Conservation (phyloP, 1,139 yeast species). For the Wickerhamomyces sp. region DNA sequence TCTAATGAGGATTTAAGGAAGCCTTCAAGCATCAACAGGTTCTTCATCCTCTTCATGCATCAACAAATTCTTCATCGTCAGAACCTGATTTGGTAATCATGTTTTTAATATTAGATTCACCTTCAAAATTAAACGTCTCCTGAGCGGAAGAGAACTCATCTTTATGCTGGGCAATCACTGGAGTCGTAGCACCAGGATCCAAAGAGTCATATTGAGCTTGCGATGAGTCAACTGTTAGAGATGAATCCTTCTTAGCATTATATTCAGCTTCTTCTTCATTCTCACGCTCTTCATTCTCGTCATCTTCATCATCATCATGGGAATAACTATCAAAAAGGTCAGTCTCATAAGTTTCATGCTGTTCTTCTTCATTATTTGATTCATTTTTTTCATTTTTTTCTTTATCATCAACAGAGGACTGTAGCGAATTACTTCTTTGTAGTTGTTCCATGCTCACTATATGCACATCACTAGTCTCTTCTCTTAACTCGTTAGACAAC, state of each 20-base stretch:
- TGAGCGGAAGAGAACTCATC: too few relatives aligned
- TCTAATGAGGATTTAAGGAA: too few relatives aligned
- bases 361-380: conserved; percentile 3
- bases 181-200: background rate
- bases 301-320: conserved; percentile 13
- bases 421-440: background rate
- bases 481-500: conserved; percentile 9
- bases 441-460: background rate
- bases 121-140: background rate
- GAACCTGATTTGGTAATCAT: background rate
- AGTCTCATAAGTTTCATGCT: conserved; percentile 8
- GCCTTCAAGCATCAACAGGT: too few relatives aligned
- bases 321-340: conserved; percentile 17
- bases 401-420: background rate
- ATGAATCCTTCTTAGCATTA: background rate
- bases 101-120: background rate
- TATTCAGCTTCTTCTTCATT: conserved; percentile 16
- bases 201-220: conserved; percentile 36
- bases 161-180: background rate
- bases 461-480: background rate
- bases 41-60: conserved; percentile 13
- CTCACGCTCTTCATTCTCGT: background rate
- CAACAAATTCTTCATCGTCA: conserved; percentile 16
- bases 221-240: conserved; percentile 30
- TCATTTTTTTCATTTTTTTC: conserved; percentile 1